phyloP scores from a whole-genome alignment of 352 stramenopile species.

The Blastocystis sp. region DNA sequence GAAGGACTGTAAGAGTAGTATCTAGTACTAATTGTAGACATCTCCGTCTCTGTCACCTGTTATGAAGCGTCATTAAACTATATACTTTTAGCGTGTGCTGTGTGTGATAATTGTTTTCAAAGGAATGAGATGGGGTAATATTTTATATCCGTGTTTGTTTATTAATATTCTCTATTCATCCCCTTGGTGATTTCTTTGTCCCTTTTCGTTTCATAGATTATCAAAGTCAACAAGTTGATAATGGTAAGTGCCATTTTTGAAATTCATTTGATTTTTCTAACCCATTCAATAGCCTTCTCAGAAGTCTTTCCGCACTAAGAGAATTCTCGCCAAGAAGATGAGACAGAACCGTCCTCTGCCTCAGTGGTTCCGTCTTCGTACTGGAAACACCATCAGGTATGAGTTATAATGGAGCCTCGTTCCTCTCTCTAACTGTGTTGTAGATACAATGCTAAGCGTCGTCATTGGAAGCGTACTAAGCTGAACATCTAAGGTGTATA shows the following conservation, averaged over 20 bases:
- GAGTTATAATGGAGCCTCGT: not conserved
- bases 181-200: not conserved
- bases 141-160: not conserved
- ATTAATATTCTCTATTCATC: not conserved
- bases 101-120: not conserved
- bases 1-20: not conserved
- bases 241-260: conserved; percentile 39
- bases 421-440: not conserved
- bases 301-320: conserved; percentile 99
- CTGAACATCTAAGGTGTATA: conserved; percentile 88
- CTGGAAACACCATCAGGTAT: conserved; percentile 94
- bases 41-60: not conserved
- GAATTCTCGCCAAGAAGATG: conserved; percentile 96
- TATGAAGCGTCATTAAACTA: not conserved
- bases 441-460: conserved; percentile 98
- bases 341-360: conserved; percentile 99
- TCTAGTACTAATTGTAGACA: not conserved
- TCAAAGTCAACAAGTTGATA: conserved; percentile 61
- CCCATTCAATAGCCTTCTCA: conserved; percentile 79
- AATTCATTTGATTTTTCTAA: not conserved
- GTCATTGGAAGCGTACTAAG: conserved; percentile 99
- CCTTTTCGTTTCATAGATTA: not conserved
- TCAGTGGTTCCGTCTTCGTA: conserved; percentile 97
- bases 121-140: not conserved
- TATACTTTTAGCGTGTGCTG: not conserved